Base-by-base conservation (phyloP, 2,329 filamentous ascomycete species). In the Gliomastix tumulicola region DNA sequence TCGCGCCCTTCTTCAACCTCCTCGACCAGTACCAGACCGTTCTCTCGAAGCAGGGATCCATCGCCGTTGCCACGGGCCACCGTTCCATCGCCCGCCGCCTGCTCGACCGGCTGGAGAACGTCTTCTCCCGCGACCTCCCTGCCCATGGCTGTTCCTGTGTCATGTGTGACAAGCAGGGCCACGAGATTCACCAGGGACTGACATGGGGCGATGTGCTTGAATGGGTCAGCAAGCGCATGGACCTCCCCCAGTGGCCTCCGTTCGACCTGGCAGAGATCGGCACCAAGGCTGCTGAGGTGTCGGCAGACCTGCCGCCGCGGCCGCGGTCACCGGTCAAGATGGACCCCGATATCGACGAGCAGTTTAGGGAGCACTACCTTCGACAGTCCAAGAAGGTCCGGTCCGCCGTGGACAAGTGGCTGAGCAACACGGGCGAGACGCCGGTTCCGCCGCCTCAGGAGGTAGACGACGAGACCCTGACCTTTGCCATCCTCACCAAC, bases 131-230 rank as follows among this genome's bases (percentile, higher is more conserved):
- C 41, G 90, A 97, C 52, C 81, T 98, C 23, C 89, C 89, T 0
- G 80, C 80, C 0, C 81, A 95, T 50, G 79, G 82, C n/a, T 97
- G 90, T 56, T 66, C 71, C 30, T 97, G 90, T 57, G 68, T 92
- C 38, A 86, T 96, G 69, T 97, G 90, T 53, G 76, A 82, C 32
- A 18, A 31, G 9, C 23, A 38, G 11, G 63, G 63, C 4, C 64
- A 75, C 25, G 72, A 80, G 25, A 74, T 82, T 13, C 76, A 79
- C 43, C 74, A 71, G 38, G 89, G 88, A 3, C 70, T 96, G 21
- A 92, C 87, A 43, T 98, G 90, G 90, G 90, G 92, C 9, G 90
- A 97, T 55, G 88, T 97, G 11, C 64, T 98, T 18, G 92, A 98
- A 59, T 81, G 89, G 54, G 88, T 95, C 11, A 92, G 88, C 44